phyloP scores from a whole-genome alignment of 2,329 filamentous ascomycete genomes.

The Alternaria sp. region DNA sequence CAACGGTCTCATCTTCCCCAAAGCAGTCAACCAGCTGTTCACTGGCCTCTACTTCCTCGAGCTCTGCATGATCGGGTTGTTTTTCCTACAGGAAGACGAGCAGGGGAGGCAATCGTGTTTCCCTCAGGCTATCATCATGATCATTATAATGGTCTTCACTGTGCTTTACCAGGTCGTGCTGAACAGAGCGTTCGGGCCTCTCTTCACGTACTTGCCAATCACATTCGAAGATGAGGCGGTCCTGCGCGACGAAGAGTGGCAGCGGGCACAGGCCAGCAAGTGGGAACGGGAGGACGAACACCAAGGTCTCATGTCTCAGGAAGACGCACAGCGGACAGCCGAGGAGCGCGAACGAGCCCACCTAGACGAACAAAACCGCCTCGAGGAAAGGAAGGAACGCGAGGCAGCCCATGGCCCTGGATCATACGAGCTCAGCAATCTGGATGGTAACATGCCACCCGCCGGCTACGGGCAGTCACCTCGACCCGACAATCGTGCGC shows the following conservation, averaged over 20 bases:
- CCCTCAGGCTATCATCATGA: slow-evolving; percentile 84
- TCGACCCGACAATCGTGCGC: slow-evolving; percentile 27
- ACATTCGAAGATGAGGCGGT: slow-evolving; percentile 96
- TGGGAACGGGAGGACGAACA: slow-evolving; percentile 65
- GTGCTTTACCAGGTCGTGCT: slow-evolving; percentile 78
- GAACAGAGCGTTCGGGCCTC: slow-evolving; percentile 81
- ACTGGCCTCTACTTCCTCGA: slow-evolving; percentile 96
- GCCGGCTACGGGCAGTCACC: slow-evolving; percentile 8
- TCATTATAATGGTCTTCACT: slow-evolving; percentile 74
- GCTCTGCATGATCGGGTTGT: slow-evolving; percentile 84
- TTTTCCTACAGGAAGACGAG: slow-evolving; percentile 75
- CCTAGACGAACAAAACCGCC: slow-evolving; percentile 34
- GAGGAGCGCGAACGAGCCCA: slow-evolving; percentile 44
- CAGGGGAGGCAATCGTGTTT: slow-evolving; percentile 65
- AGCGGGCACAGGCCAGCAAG: slow-evolving; percentile 74
- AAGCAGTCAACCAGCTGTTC: slow-evolving; percentile 94
- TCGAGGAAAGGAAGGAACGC: slow-evolving; percentile 15
- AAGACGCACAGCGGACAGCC: slow-evolving; percentile 36
- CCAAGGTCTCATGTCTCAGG: slow-evolving; percentile 46
- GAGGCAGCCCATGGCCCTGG: slow-evolving; percentile 19
- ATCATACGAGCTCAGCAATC: slow-evolving; percentile 37
- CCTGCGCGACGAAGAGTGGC: slow-evolving; percentile 87
- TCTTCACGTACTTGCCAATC: slow-evolving; percentile 89
- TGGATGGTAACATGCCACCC: slow-evolving; percentile 22
- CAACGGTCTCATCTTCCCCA: slow-evolving; percentile 88